phyloP scores from a whole-genome alignment of 331 rosid genomes.

The Ulmus americana region DNA sequence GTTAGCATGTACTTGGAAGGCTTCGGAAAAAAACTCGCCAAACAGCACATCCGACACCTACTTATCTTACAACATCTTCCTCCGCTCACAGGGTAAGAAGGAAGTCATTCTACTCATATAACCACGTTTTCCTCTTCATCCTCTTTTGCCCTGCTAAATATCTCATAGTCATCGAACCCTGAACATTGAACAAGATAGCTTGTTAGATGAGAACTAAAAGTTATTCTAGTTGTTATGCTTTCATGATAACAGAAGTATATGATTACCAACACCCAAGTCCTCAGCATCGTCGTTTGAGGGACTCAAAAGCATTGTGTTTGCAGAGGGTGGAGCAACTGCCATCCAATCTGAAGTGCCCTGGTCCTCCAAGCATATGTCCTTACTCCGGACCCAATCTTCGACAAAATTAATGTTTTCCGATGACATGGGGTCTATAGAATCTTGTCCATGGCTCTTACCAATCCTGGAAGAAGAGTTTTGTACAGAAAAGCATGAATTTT shows the following conservation, averaged over 20 bases:
- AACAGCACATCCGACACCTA: no score
- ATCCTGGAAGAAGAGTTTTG: conserved; percentile 6
- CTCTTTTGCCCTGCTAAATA: conserved; percentile 7
- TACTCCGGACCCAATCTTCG: conserved; percentile 20
- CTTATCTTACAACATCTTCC: no score
- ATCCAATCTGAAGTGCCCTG: conserved; percentile 16
- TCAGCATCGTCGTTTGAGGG: conserved; percentile 19
- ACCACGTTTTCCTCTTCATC: neutral
- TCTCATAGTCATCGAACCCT: conserved; percentile 27
- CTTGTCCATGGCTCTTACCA: conserved; percentile 12
- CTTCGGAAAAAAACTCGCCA: no score
- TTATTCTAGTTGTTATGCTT: neutral
- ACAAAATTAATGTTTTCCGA: conserved; percentile 9
- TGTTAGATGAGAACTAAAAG: neutral
- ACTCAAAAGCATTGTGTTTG: conserved; percentile 17
- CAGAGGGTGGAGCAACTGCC: conserved; percentile 23
- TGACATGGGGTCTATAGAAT: conserved; percentile 14
- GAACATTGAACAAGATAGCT: conserved; percentile 9
- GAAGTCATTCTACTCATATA: no score
- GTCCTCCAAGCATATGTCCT: conserved; percentile 14
- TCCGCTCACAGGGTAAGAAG: no score
- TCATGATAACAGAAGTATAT: neutral
- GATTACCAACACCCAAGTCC: conserved; percentile 22
- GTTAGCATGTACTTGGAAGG: no score
- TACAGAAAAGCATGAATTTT: neutral